Evolutionary conservation across 345 rosid genomes (phyloP).

Genomic region (Mallotus nudiflorus): DNA sequence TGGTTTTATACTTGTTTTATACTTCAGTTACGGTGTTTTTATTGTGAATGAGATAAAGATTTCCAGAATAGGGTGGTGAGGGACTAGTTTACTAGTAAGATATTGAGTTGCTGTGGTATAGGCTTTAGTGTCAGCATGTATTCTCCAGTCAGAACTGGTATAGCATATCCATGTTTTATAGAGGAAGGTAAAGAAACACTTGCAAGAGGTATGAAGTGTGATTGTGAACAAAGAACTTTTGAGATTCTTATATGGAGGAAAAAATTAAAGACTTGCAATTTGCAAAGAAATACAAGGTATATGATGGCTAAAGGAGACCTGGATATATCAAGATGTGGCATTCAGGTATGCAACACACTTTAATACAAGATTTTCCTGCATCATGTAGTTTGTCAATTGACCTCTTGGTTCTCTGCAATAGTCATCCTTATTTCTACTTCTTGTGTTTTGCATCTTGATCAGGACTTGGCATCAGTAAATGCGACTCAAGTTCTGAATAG

Average conservation of each 20-base stretch:
- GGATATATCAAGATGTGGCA: conserved; percentile 10
- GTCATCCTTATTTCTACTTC: not conserved
- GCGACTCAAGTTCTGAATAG: too few relatives aligned
- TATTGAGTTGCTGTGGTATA: not conserved
- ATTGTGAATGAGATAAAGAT: conserved; percentile 24
- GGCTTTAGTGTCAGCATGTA: conserved; percentile 9
- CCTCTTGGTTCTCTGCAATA: not conserved
- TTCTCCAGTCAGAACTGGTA: conserved; percentile 20
- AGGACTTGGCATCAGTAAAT: too few relatives aligned
- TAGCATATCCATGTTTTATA: conserved; percentile 9
- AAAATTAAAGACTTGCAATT: conserved; percentile 14
- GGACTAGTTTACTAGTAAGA: conserved; percentile 10
- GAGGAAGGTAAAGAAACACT: conserved; percentile 12
- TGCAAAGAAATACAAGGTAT: conserved; percentile 18
- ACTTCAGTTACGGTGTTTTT: conserved; percentile 43
- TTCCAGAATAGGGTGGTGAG: conserved; percentile 25
- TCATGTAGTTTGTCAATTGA: not conserved
- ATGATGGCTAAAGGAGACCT: conserved; percentile 12
- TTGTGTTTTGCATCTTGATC: conserved; percentile 5
- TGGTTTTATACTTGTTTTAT: conserved; percentile 38
- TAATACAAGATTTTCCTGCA: too few relatives aligned
- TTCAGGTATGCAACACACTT: conserved; percentile 24
- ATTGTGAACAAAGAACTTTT: conserved; percentile 16
- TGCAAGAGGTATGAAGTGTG: conserved; percentile 17
- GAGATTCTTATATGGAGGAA: conserved; percentile 16